Conservation (phyloP, 2,329 filamentous ascomycete species). For the Curvularia lunata region DNA sequence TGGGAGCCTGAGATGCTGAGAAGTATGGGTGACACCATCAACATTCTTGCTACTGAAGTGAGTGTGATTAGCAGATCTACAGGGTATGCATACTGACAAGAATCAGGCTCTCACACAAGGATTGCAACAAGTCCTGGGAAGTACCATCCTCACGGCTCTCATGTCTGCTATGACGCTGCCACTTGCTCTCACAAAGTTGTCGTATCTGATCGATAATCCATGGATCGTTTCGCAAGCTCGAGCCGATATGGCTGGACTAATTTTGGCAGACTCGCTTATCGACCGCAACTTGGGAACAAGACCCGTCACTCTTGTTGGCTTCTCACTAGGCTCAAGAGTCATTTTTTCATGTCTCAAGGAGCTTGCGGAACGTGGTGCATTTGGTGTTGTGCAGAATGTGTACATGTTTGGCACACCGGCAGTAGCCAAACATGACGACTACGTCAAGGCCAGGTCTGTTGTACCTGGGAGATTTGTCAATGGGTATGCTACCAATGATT, state of each 20-base stretch:
- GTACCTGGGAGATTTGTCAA: conserved; percentile 94
- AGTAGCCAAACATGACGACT: conserved; percentile 91
- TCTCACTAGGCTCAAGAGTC: conserved; percentile 88
- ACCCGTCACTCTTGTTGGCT: conserved; percentile 91
- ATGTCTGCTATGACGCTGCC: conserved; percentile 96
- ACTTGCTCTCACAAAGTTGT: conserved; percentile 87
- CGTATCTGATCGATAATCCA: conserved; percentile 97
- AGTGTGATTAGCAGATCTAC: conserved; percentile 44
- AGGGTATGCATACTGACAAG: conserved; percentile 18
- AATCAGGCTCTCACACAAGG: conserved; percentile 92
- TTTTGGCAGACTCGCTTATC: conserved; percentile 91
- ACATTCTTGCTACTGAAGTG: conserved; percentile 96
- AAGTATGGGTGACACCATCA: conserved; percentile 98
- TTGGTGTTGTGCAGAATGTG: conserved; percentile 90
- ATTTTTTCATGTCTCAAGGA: conserved; percentile 93
- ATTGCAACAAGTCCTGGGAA: conserved; percentile 91
- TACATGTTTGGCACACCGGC: conserved; percentile 93
- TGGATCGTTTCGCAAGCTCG: conserved; percentile 97
- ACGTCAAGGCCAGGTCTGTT: conserved; percentile 77
- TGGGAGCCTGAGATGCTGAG: conserved; percentile 99
- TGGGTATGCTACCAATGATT: conserved; percentile 92
- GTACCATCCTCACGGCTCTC: conserved; percentile 82
- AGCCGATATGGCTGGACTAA: conserved; percentile 85
- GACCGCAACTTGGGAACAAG: conserved; percentile 89
- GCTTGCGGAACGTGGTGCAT: conserved; percentile 80